phyloP scores from a whole-genome alignment of 148 eudicot genomes.

The Limonium bicolor region DNA sequence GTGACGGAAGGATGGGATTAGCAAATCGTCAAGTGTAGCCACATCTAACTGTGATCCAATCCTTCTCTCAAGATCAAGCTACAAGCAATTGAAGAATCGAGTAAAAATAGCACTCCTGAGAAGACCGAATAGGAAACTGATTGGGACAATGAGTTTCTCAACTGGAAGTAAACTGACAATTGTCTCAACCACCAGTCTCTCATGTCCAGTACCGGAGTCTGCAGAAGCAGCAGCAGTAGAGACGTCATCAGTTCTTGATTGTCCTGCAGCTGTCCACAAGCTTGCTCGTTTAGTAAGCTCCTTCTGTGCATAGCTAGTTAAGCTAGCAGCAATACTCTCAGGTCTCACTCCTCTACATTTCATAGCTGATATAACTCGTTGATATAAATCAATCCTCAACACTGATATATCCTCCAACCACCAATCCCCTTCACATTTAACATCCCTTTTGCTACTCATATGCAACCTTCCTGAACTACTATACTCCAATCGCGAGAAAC shows the following conservation, averaged over 20 bases:
- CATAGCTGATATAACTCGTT: conserved; percentile 71
- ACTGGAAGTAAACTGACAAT: conserved; percentile 66
- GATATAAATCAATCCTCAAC: conserved; percentile 58
- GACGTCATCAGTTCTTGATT: conserved; percentile 22
- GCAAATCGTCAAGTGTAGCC: conserved; percentile 75
- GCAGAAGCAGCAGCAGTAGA: conserved; percentile 6
- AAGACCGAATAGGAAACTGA: conserved; percentile 73
- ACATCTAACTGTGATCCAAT: conserved; percentile 80
- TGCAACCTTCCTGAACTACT: conserved; percentile 95
- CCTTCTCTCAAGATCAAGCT: conserved; percentile 84
- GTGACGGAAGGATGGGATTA: conserved; percentile 79
- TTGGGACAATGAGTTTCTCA: conserved; percentile 62
- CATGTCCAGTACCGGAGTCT: conserved; percentile 14
- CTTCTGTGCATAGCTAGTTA: conserved; percentile 60
- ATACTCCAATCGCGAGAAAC: conserved; percentile 84
- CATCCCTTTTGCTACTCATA: conserved; percentile 55
- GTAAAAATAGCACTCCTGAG: conserved; percentile 53
- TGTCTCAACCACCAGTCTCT: conserved; percentile 61
- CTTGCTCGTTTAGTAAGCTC: conserved; percentile 54
- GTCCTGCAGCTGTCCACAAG: conserved; percentile 28
- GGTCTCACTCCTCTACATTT: conserved; percentile 90
- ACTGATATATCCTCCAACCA: conserved; percentile 82
- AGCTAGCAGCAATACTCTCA: conserved; percentile 80
- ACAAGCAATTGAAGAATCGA: conserved; percentile 49
- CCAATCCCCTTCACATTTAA: conserved; percentile 79